phyloP scores from a whole-genome alignment of 371 early-diverging fungal genomes.

The Synchytrium microbalum region DNA sequence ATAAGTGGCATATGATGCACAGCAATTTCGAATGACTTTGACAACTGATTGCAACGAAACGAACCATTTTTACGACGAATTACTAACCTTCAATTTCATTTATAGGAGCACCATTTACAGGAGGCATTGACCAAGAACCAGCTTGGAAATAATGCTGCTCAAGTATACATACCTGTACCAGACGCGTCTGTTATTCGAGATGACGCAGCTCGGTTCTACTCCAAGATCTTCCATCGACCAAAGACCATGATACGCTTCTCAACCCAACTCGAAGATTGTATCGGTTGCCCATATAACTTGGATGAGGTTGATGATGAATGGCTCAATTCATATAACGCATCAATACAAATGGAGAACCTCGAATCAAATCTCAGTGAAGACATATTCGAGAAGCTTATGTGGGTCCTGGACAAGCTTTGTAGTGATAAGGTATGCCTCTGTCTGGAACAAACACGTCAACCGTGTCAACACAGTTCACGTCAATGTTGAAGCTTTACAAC shows the following conservation, averaged over 20 bases:
- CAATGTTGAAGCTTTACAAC: not conserved
- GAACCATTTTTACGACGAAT: too few species aligned
- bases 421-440: constrained; percentile 32
- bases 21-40: too few species aligned
- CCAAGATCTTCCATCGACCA: constrained; percentile 57
- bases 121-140: constrained; percentile 67
- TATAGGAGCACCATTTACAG: constrained; percentile 90
- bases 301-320: constrained; percentile 77
- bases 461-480: not conserved
- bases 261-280: constrained; percentile 75
- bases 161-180: constrained; percentile 79
- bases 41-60: too few species aligned
- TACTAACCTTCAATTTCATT: too few species aligned
- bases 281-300: constrained; percentile 75
- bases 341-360: constrained; percentile 4
- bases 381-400: constrained; percentile 72
- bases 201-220: constrained; percentile 61
- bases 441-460: not conserved
- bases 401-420: constrained; percentile 55
- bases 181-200: constrained; percentile 65
- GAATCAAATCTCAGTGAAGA: constrained; percentile 46
- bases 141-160: constrained; percentile 53
- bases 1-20: too few species aligned
- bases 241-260: constrained; percentile 81
- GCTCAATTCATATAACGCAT: constrained; percentile 48